phyloP scores from a whole-genome alignment of 306 rosid genomes.

The Fragaria vesca region DNA sequence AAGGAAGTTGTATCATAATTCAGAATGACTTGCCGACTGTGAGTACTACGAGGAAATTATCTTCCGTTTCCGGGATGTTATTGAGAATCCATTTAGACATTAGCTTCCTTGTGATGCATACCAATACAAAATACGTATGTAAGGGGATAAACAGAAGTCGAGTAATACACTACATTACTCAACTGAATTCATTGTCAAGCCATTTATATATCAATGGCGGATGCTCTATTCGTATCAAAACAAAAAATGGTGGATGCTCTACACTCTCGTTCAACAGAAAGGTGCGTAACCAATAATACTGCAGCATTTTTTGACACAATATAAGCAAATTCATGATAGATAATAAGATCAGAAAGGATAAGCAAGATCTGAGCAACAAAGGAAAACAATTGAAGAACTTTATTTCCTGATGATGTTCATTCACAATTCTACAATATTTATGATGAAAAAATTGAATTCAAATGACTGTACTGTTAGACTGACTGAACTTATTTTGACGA shows the following conservation, averaged over 20 bases:
- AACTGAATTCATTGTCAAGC: background rate
- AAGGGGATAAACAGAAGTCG: background rate
- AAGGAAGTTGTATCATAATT: background rate
- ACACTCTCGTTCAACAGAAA: background rate
- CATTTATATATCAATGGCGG: background rate
- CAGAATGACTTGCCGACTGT: background rate
- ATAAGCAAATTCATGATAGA: background rate
- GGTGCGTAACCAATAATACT: conserved; percentile 1
- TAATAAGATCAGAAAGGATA: background rate
- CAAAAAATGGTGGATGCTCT: background rate
- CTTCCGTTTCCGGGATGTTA: background rate
- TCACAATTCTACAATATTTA: conserved; percentile 20
- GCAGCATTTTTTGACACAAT: conserved; percentile 4
- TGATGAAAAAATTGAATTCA: conserved; percentile 34
- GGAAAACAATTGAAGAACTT: background rate
- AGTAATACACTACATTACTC: background rate
- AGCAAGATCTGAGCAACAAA: background rate
- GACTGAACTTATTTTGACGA: conserved; percentile 50
- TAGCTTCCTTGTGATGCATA: background rate
- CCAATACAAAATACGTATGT: background rate
- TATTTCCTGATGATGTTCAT: conserved; percentile 19
- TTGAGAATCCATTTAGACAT: background rate
- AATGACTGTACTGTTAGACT: conserved; percentile 34
- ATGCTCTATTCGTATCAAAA: background rate
- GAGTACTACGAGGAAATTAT: background rate